Evolutionary conservation across 108 stramenopile genomes (phyloP), one percentile per base, ranked within the genome.

Genomic region (Cyclostephanos invisitatus): DNA sequence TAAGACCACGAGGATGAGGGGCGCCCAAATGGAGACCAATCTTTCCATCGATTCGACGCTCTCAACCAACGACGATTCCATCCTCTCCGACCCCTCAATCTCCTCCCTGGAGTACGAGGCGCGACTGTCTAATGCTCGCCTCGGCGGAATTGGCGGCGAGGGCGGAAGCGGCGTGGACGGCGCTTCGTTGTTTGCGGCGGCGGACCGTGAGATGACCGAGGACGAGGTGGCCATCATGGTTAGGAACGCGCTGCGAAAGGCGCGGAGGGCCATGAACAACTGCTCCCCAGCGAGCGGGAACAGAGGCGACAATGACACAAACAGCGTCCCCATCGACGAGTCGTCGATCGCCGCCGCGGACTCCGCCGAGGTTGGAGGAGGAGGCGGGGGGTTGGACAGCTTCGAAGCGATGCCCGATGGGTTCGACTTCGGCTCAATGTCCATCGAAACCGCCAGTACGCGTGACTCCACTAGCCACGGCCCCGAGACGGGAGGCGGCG

Each of bases 311-410:
- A 35, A 68, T 14, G 57, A 67, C 14, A 38, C 65, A 64, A 14
- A 40, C 58, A 2, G 10, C 32, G 57, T 37, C 27, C n/a, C n/a
- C n/a, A n/a, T n/a, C n/a, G n/a, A n/a, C n/a, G n/a, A n/a, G n/a
- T n/a, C 56, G 56, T 58, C 56, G 28, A 37, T 14, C 58, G 35
- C 58, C 18, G 55, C 55, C 21, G 58, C 35, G 4, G 37, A 87
- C 80, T 49, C 95, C 97, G 71, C 92, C 95, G 81, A 96, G 94
- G 67, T 96, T 6, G 51, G 51, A 7, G 51, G 20, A 18, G 51
- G 24, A 1, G 40, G 40, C 10, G 40, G 40, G 40, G 40, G 3
- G 40, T 3, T 1, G 5, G 40, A 8, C 10, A 11, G 40, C 40
- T 40, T 40, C 40, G 10, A 8, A 3, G 40, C 40, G 40, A 40